These are phyloP conservation scores for Anaeromyces robustus DNA, from an alignment of 192 early-diverging fungal species.

Conservation along the genomic window DNA sequence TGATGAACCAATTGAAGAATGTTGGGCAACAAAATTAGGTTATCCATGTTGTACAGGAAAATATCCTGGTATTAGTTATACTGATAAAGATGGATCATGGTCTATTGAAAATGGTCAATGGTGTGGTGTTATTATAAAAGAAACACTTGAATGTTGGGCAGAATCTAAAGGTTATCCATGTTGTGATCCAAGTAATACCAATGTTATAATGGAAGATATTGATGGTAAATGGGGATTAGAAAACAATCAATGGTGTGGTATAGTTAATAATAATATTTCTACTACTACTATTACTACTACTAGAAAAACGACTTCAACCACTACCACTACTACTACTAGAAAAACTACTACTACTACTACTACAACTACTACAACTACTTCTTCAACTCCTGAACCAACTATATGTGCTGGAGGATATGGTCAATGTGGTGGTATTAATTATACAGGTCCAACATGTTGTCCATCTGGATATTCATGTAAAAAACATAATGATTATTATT, in stretches of 20 bases:
- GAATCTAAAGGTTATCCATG: too few relatives aligned
- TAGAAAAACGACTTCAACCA: neutral
- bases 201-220: too few relatives aligned
- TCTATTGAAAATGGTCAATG: neutral
- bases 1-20: too few relatives aligned
- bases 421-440: neutral
- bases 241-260: neutral
- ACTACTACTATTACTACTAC: neutral
- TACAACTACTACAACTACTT: neutral
- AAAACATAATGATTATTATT: neutral
- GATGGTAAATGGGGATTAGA: too few relatives aligned
- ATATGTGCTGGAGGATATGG: neutral
- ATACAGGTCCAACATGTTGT: neutral
- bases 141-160: too few relatives aligned
- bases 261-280: too few relatives aligned
- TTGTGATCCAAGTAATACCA: too few relatives aligned
- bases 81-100: neutral
- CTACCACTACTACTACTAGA: neutral
- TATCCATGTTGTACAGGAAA: too few relatives aligned
- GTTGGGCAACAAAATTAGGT: too few relatives aligned
- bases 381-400: neutral
- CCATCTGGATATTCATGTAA: neutral
- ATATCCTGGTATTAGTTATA: neutral
- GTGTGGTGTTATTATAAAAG: neutral
- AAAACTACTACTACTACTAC: neutral